Conservation (phyloP, 495 filamentous ascomycete genomes). For the Pseudoneurospora amorphoporcata region DNA sequence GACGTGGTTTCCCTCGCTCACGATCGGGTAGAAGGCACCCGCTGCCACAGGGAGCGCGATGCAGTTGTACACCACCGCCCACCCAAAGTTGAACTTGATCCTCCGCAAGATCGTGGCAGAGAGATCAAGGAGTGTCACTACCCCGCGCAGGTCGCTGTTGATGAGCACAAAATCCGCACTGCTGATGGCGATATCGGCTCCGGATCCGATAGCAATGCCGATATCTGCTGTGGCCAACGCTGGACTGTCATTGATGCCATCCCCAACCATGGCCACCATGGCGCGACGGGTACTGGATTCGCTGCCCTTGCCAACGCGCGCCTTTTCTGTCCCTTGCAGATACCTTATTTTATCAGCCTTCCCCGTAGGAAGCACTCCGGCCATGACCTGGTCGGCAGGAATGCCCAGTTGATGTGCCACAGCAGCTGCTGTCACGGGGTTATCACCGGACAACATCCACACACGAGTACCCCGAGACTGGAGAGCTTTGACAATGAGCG, state of each 20-base stretch:
- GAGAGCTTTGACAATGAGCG: constrained; percentile 55
- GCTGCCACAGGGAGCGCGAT: constrained; percentile 74
- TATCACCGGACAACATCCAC: constrained; percentile 92
- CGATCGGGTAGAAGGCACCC: constrained; percentile 65
- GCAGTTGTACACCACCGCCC: constrained; percentile 82
- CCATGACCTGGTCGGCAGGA: constrained; percentile 63
- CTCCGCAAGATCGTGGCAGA: constrained; percentile 62
- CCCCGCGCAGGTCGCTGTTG: constrained; percentile 53
- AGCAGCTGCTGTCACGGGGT: constrained; percentile 59
- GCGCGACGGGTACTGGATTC: constrained; percentile 26
- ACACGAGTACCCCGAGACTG: constrained; percentile 55
- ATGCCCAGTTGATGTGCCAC: constrained; percentile 74
- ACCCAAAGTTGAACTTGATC: constrained; percentile 78
- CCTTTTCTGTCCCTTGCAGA: constrained; percentile 53
- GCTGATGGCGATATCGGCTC: constrained; percentile 75
- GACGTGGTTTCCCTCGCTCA: constrained; percentile 39
- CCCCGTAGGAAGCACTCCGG: constrained; percentile 73
- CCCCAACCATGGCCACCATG: constrained; percentile 52
- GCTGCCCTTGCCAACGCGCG: constrained; percentile 11
- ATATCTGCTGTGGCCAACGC: constrained; percentile 73
- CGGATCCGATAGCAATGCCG: constrained; percentile 73
- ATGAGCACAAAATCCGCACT: constrained; percentile 81
- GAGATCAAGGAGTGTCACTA: constrained; percentile 65
- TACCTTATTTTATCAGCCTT: constrained; percentile 78
- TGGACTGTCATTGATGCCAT: constrained; percentile 84